Percentiles rank a stretch among this genome's conserved stretches.
Conservation (phyloP, 768 basidiomycete genomes). For the Cyclocybe cylindracea region DNA sequence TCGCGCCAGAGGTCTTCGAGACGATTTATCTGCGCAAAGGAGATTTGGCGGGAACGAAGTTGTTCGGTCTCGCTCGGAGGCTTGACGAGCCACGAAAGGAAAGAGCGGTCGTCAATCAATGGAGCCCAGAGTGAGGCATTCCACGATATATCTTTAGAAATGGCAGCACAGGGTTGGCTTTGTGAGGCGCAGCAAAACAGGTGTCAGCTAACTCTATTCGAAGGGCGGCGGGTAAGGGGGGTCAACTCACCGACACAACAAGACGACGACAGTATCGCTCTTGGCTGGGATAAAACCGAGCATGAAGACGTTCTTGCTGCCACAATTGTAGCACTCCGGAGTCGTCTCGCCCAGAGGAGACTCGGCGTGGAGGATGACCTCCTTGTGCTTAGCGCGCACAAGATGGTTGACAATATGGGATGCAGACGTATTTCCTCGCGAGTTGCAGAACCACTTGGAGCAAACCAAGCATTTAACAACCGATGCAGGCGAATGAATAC, state of each 20-base stretch:
- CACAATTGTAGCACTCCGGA: slow-evolving; percentile 99
- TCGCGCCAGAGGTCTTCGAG: slow-evolving; percentile 98
- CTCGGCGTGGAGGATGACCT: slow-evolving; percentile 95
- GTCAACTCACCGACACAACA: slow-evolving; percentile 84
- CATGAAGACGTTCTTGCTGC: slow-evolving; percentile 99
- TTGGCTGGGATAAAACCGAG: slow-evolving; percentile 99
- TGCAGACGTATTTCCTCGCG: slow-evolving; percentile 94
- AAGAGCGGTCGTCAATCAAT: slow-evolving; percentile 96
- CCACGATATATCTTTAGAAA: slow-evolving; percentile 98
- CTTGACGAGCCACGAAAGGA: slow-evolving; percentile 99
- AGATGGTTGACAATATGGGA: slow-evolving; percentile 99
- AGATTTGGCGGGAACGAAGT: slow-evolving; percentile 94
- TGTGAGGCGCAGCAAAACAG: not conserved
- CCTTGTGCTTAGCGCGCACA: slow-evolving; percentile 98
- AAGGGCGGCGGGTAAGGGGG: slow-evolving; percentile 2
- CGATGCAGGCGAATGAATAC: slow-evolving; percentile 95
- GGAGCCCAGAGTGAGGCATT: slow-evolving; percentile 98
- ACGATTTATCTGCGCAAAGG: slow-evolving; percentile 95
- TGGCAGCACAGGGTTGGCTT: slow-evolving; percentile 97
- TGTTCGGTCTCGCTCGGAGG: slow-evolving; percentile 96
- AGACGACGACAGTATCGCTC: slow-evolving; percentile 96
- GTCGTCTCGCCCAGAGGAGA: slow-evolving; percentile 95
- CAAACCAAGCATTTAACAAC: slow-evolving; percentile 95
- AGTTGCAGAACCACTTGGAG: slow-evolving; percentile 98
- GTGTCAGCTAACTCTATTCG: not conserved